Evolutionary conservation across 192 early-diverging fungal species (phyloP).

Genomic region (Phycomyces nitens): DNA sequence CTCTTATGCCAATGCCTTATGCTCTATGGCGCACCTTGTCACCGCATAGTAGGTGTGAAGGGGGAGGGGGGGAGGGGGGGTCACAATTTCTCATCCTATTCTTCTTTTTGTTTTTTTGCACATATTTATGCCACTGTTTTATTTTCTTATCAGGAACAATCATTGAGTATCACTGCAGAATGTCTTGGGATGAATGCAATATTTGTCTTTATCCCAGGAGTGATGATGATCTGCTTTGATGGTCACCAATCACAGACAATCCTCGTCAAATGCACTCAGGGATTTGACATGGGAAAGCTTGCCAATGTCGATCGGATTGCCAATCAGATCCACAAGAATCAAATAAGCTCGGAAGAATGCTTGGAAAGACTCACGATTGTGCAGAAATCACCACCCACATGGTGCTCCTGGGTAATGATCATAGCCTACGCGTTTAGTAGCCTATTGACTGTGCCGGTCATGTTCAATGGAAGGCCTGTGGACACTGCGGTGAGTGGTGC

Average conservation of each 20-base stretch:
- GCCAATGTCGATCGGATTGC: slow-evolving; percentile 56
- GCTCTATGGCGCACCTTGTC: slow-evolving; percentile 46
- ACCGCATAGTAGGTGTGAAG: slow-evolving; percentile 36
- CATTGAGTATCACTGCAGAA: slow-evolving; percentile 36
- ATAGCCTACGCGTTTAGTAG: slow-evolving; percentile 47
- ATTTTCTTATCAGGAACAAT: slow-evolving; percentile 29
- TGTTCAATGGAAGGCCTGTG: slow-evolving; percentile 57
- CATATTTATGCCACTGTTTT: too few relatives aligned
- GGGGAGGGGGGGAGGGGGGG: too few relatives aligned
- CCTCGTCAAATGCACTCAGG: slow-evolving; percentile 52
- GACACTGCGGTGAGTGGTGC: slow-evolving; percentile 46
- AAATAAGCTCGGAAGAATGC: slow-evolving; percentile 45
- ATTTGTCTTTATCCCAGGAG: slow-evolving; percentile 59
- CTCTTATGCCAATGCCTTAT: slow-evolving; percentile 40
- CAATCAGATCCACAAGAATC: slow-evolving; percentile 42
- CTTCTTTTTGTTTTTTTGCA: too few relatives aligned
- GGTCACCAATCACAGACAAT: slow-evolving; percentile 64
- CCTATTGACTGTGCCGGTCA: slow-evolving; percentile 57
- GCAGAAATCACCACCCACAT: slow-evolving; percentile 50
- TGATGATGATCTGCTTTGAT: slow-evolving; percentile 67
- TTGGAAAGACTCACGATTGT: slow-evolving; percentile 48
- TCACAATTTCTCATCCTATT: too few relatives aligned
- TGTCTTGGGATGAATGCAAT: slow-evolving; percentile 55
- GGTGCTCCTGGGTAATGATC: slow-evolving; percentile 50
- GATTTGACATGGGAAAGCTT: slow-evolving; percentile 68